These are phyloP conservation scores for Fusarium sp. DNA, from an alignment of 2,329 filamentous ascomycete species.

Conservation along the genomic window DNA sequence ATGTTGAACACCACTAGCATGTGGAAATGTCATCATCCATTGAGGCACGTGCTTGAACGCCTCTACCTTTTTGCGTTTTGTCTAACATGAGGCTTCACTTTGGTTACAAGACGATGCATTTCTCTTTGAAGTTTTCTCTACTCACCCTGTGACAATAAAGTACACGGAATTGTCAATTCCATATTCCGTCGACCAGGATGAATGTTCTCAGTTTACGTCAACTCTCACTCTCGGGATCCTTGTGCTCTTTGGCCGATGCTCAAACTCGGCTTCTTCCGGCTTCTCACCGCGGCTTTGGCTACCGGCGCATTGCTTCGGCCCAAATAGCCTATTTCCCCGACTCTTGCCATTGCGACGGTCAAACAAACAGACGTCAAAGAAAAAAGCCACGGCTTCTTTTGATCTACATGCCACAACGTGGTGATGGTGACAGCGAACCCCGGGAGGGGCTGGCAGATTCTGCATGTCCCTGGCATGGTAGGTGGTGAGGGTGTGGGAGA, in stretches of 20 bases:
- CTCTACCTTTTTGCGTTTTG: background rate
- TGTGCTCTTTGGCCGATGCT: slow-evolving; percentile 31
- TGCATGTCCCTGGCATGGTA: slow-evolving; percentile 1
- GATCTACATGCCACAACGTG: background rate
- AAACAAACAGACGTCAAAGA: background rate
- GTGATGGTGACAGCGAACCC: background rate
- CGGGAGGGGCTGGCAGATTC: background rate
- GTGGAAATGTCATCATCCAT: slow-evolving; percentile 29
- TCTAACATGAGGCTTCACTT: background rate
- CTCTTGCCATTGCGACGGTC: background rate
- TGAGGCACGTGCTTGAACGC: background rate
- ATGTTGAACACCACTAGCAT: slow-evolving; percentile 17
- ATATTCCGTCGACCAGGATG: background rate
- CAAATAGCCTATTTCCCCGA: slow-evolving; percentile 11
- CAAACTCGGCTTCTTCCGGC: slow-evolving; percentile 35
- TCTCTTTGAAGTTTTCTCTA: background rate
- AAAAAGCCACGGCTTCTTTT: slow-evolving; percentile 4
- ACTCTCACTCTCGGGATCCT: slow-evolving; percentile 37
- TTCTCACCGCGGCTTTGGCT: slow-evolving; percentile 33
- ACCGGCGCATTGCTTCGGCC: slow-evolving; percentile 42
- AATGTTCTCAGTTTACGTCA: slow-evolving; percentile 31
- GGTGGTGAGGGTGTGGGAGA: slow-evolving; percentile 4
- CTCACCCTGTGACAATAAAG: background rate
- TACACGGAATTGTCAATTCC: background rate
- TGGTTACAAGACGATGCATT: background rate